Evolutionary conservation across 176 grass and related monocot species (phyloP).

Genomic region (Alopecurus myosuroides): DNA sequence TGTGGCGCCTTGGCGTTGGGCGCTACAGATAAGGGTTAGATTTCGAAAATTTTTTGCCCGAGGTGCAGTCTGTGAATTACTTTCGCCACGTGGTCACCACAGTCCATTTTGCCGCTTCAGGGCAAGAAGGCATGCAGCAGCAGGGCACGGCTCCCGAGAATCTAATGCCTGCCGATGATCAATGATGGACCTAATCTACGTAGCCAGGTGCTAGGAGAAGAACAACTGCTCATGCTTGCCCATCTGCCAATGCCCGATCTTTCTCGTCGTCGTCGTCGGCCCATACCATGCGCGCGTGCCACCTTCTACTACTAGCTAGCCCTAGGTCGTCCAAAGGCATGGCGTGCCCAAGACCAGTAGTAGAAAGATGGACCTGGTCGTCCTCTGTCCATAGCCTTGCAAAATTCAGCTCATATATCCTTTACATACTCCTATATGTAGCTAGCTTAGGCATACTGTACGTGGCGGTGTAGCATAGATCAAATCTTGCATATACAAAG

Average conservation of each 20-base stretch:
- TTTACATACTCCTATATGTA: neutral
- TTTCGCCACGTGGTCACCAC: no score
- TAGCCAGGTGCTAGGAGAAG: constrained; percentile 19
- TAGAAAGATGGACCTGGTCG: no score
- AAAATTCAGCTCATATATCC: neutral
- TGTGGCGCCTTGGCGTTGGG: no score
- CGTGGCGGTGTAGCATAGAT: constrained; percentile 13
- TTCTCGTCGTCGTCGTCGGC: neutral
- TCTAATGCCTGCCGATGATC: constrained; percentile 50
- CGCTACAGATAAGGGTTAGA: no score
- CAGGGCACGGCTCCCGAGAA: constrained; percentile 21
- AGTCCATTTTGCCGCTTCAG: no score
- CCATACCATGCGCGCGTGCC: neutral
- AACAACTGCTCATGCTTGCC: neutral
- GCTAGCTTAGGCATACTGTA: neutral
- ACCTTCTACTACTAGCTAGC: neutral
- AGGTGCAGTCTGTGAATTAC: no score
- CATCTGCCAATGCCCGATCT: neutral
- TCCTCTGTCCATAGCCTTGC: neutral
- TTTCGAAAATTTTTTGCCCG: no score
- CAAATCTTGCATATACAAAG: constrained; percentile 10
- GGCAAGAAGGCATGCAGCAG: neutral
- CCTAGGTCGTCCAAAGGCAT: neutral
- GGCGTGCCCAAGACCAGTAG: neutral
- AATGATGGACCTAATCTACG: constrained; percentile 48